Evolutionary conservation across 23 red algal genomes (phyloP).

Genomic region (Gracilaria gracilis): DNA sequence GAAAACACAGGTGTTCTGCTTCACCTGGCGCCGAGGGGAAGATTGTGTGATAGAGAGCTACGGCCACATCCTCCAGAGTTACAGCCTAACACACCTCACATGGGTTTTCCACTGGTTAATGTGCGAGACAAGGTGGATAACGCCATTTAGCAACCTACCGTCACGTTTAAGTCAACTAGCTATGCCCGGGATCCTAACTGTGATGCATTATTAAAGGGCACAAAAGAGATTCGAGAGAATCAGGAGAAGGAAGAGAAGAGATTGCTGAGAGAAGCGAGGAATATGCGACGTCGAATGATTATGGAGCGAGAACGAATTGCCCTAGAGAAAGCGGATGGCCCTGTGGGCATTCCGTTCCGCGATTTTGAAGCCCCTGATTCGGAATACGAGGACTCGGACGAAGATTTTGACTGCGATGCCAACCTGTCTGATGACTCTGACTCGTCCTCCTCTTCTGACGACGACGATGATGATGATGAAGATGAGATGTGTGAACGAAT

Average conservation of each 20-base stretch:
- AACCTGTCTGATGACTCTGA: slow-evolving; percentile 35
- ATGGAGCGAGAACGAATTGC: slow-evolving; percentile 46
- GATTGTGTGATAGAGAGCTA: slow-evolving; percentile 79
- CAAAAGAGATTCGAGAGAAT: slow-evolving; percentile 68
- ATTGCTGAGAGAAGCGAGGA: slow-evolving; percentile 72
- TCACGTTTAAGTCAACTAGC: slow-evolving; percentile 3
- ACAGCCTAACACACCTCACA: slow-evolving; percentile 61
- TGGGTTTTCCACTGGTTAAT: not conserved
- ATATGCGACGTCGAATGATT: slow-evolving; percentile 52
- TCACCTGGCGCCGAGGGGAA: slow-evolving; percentile 58
- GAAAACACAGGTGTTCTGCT: slow-evolving; percentile 50
- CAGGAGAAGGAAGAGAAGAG: slow-evolving; percentile 77
- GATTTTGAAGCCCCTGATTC: slow-evolving; percentile 71
- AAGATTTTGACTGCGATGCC: slow-evolving; percentile 58
- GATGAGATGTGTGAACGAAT: not conserved
- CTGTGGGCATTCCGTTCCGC: slow-evolving; percentile 4
- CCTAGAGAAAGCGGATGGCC: slow-evolving; percentile 48
- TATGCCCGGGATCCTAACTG: slow-evolving; percentile 24
- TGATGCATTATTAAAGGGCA: slow-evolving; percentile 58
- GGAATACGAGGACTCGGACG: slow-evolving; percentile 63
- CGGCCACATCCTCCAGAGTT: slow-evolving; percentile 71
- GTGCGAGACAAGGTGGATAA: not conserved
- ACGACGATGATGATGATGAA: slow-evolving; percentile 43
- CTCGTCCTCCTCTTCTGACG: slow-evolving; percentile 34
- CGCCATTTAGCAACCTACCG: not conserved